These are phyloP conservation scores for Trametes cubensis DNA, from an alignment of 768 basidiomycete genomes.

Conservation along the genomic window DNA sequence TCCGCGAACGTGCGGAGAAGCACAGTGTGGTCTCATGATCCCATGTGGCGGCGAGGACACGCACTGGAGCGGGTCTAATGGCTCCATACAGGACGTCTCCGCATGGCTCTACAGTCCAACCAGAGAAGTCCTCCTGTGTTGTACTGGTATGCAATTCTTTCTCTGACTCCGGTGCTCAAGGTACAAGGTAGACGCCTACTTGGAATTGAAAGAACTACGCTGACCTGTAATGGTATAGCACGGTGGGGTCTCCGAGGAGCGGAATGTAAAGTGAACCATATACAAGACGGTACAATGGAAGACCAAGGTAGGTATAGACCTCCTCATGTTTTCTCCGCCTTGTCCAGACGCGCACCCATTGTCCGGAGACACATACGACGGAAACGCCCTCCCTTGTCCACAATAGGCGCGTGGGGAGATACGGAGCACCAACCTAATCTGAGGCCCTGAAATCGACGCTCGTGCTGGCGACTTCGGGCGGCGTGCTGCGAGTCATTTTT, in stretches of 20 bases:
- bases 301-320: constrained; percentile 7
- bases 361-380: constrained; percentile 13
- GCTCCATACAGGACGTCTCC: not conserved
- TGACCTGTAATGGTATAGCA: constrained; percentile 7
- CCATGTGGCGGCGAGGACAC: constrained; percentile 1
- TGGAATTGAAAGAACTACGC: not conserved
- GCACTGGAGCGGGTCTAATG: constrained; percentile 1
- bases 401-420: constrained; percentile 18
- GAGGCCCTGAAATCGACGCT: constrained; percentile 6
- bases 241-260: constrained; percentile 8
- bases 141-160: not conserved
- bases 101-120: too few relatives aligned
- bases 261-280: not conserved
- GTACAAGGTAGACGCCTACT: not conserved
- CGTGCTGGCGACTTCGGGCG: not conserved
- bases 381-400: not conserved
- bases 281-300: constrained; percentile 14
- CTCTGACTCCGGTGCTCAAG: not conserved
- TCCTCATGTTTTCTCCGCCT: constrained; percentile 9
- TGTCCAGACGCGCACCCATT: constrained; percentile 11
- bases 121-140: not conserved
- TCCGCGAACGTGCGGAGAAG: constrained; percentile 16
- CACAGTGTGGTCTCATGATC: constrained; percentile 7
- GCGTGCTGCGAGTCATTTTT: not conserved
- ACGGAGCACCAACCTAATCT: constrained; percentile 21